Evolutionary conservation across 345 rosid genomes (phyloP), one percentile per base, ranked within the genome.

Genomic region (Eucalyptus sp.): DNA sequence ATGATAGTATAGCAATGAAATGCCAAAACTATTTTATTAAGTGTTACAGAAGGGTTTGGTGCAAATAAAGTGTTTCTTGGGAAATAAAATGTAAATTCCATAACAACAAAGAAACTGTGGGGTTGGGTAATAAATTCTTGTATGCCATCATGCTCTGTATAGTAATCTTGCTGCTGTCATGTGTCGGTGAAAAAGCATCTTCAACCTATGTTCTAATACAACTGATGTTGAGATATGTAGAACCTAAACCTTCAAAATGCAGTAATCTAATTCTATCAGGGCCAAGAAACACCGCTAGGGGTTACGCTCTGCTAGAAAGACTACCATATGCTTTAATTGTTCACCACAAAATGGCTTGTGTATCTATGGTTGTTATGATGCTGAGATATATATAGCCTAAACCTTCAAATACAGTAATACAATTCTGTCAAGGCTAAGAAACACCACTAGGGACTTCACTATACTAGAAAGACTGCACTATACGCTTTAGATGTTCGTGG

Each of bases 41-140:
- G 80, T 9, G 44, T 68, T 68, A 68, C 80, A 33, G 0, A 9
- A 0, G 13, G 44, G 24, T 68, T 68, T 17, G 24, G 81, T 0
- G 44, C 13, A 68, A 33, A 68, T 68, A 68, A 17, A 9, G 44
- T 68, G 41, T 33, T 33, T 68, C 44, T 68, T 33, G 44, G 24
- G 81, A 68, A 33, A 33, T 41, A 68, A 33, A 25, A 68, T 17
- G 81, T 33, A 33, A 37, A 15, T 66, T 66, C 79, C 22, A 4
- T 66, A 31, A 66, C 7, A 3, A 66, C 79, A 16, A 66, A 15
- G 6, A 8, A 66, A 1, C 44, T 68, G 13, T 68, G 81, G 80
- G 44, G 18, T 68, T 68, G 13, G 81, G 44, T 68, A 68, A 68
- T 68, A 8, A 17, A 33, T 68, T 33, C 43, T 0, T 0, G 1